Evolutionary conservation across 139 green algal species (phyloP).

Genomic region (Haematococcus lacustris): DNA sequence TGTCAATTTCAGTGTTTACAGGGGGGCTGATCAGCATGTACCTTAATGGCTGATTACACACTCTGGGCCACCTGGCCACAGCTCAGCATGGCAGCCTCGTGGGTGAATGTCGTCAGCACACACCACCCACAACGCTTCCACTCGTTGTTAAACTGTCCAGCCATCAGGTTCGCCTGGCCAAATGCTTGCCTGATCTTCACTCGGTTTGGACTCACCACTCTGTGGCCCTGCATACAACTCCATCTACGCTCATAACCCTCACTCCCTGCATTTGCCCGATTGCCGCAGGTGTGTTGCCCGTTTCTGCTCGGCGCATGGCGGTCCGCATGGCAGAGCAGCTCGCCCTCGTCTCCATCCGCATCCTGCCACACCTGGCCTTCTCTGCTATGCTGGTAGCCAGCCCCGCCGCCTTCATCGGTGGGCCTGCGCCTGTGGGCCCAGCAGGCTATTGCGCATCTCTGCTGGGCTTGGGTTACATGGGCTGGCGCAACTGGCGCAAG

Average conservation of each 20-base stretch:
- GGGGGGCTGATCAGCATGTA: background rate
- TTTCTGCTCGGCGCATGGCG: background rate
- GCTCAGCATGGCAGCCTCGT: background rate
- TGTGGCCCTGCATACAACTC: too few species aligned
- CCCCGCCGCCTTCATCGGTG: slow-evolving; percentile 27
- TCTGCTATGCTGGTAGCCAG: slow-evolving; percentile 9
- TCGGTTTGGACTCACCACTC: too few species aligned
- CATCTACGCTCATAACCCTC: background rate
- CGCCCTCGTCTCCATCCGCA: slow-evolving; percentile 11
- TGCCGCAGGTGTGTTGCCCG: background rate
- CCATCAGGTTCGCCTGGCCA: too few species aligned
- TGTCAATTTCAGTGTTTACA: too few species aligned
- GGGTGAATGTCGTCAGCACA: background rate
- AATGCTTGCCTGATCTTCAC: background rate
- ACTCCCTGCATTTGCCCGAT: background rate
- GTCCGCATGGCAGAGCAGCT: slow-evolving; percentile 4
- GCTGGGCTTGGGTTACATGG: slow-evolving; percentile 29
- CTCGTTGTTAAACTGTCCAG: background rate
- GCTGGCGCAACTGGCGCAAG: slow-evolving; percentile 25
- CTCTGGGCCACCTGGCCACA: background rate
- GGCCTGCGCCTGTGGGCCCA: too few species aligned
- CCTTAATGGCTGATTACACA: background rate
- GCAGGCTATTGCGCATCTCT: slow-evolving; percentile 18
- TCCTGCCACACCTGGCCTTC: slow-evolving; percentile 19
- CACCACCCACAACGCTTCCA: background rate